Base-by-base conservation (phyloP, 176 grass and related monocot species). In the Zoysia japonica region DNA sequence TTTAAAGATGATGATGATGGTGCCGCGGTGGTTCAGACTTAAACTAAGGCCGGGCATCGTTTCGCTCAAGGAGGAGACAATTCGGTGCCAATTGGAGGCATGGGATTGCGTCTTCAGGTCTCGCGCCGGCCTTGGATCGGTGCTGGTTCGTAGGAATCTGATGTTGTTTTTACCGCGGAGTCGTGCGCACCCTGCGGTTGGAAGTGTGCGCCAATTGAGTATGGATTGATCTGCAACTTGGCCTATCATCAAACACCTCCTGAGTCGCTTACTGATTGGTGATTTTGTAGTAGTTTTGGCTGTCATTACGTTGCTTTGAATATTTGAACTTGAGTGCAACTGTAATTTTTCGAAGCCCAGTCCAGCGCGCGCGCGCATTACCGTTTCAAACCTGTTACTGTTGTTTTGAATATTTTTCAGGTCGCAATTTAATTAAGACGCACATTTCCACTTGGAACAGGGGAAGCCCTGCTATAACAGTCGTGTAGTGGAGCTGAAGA, bases 101-200 rank as follows among this genome's bases (percentile, higher is more conserved):
- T 47, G 3, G 55, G 44, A 5, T 61, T 77, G 54, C 53, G 62
- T 52, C 28, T 60, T 48, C 42, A 61, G 12, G 53, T 48, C 60
- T 60, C 51, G 13, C 44, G 48, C n/a, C 50, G 41, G 4, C 28
- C 41, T 48, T 10, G 3, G 17, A 77, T 35, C 45, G 11, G 50
- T 37, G 65, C 44, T 62, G 46, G 17, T 70, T 70, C 54, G 36
- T 20, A 48, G n/a, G 66, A 63, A 70, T 71, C 74, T 51, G 17
- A 10, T 17, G 6, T 64, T 82, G 79, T 61, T 28, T 52, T 51
- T 52, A 50, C 35, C 12, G 11, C 14, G 20, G 41, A 35, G 11
- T 61, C 3, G 43, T n/a, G n/a, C 20, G 48, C 37, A 59, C 15
- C 64, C 59, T 51, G 52, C 13, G 13, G 14, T 12, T 12, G 65